These are phyloP conservation scores for Diversispora eburnea DNA, from an alignment of 192 early-diverging fungal genomes.

Conservation along the genomic window DNA sequence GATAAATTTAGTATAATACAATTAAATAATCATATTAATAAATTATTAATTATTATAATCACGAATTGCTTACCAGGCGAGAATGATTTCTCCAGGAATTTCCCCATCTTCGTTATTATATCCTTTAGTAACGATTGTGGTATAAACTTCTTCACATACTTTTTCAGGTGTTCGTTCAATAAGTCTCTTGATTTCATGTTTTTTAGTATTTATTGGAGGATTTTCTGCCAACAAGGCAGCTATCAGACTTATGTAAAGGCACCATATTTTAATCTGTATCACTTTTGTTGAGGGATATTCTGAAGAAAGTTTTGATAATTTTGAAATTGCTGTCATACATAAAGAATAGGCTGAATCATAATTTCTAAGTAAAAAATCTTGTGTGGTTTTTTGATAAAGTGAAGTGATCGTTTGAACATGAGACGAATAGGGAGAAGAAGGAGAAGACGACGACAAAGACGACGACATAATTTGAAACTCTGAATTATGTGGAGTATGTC, in stretches of 20 bases:
- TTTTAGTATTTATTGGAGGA: not conserved
- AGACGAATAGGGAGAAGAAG: too few species aligned
- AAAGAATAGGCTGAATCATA: constrained; percentile 34
- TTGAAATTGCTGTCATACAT: constrained; percentile 32
- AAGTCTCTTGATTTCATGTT: constrained; percentile 7
- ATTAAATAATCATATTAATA: not conserved
- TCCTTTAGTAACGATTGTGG: constrained; percentile 31
- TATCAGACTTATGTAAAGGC: constrained; percentile 36
- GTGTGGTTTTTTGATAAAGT: constrained; percentile 37
- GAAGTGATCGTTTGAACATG: not conserved
- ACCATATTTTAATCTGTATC: constrained; percentile 41
- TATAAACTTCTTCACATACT: constrained; percentile 37
- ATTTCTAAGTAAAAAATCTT: constrained; percentile 36
- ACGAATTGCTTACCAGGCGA: constrained; percentile 33
- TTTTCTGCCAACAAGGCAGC: constrained; percentile 40
- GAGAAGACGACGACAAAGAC: too few species aligned
- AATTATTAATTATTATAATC: not conserved
- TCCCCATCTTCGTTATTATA: constrained; percentile 40
- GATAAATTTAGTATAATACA: not conserved
- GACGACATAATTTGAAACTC: too few species aligned
- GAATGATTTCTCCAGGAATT: constrained; percentile 42
- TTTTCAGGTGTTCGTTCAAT: constrained; percentile 32
- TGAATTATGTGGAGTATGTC: too few species aligned
- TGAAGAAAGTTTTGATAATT: constrained; percentile 19
- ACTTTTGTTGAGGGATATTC: constrained; percentile 29